Conservation (phyloP, 768 basidiomycete genomes). For the Auriculariales sp. region DNA sequence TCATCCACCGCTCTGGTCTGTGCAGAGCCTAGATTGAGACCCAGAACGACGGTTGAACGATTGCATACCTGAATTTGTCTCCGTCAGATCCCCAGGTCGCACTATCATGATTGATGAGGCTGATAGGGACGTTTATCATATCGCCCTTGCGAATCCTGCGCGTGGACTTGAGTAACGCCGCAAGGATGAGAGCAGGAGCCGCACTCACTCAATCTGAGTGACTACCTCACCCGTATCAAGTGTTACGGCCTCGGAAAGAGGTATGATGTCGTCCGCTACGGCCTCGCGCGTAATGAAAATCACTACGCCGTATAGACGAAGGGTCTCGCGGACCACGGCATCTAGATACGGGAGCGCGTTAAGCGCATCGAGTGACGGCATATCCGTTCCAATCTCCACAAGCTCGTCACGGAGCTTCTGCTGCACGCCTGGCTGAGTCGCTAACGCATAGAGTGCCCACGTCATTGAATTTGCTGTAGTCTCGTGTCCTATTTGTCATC, state of each 20-base stretch:
- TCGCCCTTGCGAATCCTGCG: neutral
- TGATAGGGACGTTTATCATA: neutral
- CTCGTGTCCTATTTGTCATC: neutral
- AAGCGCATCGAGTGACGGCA: neutral
- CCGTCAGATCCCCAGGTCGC: neutral
- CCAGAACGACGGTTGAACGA: neutral
- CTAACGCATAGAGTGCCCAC: constrained; percentile 52
- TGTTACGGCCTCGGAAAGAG: constrained; percentile 30
- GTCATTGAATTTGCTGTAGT: constrained; percentile 30
- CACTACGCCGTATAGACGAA: constrained; percentile 21
- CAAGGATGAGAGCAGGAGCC: neutral
- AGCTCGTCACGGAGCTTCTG: constrained; percentile 47
- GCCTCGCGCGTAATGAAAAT: constrained; percentile 28
- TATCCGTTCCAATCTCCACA: constrained; percentile 1
- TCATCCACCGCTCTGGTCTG: neutral
- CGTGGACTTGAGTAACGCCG: neutral
- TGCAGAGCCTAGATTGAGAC: neutral
- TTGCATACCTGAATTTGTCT: neutral
- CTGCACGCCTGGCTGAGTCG: constrained; percentile 43
- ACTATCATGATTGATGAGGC: neutral
- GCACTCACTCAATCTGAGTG: constrained; percentile 23
- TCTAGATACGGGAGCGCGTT: neutral
- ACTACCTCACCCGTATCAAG: constrained; percentile 28
- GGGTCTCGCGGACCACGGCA: neutral
- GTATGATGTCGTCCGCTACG: constrained; percentile 37